These are phyloP conservation scores for Apiospora hydei DNA, from an alignment of 2,329 filamentous ascomycete genomes.

Conservation along the genomic window DNA sequence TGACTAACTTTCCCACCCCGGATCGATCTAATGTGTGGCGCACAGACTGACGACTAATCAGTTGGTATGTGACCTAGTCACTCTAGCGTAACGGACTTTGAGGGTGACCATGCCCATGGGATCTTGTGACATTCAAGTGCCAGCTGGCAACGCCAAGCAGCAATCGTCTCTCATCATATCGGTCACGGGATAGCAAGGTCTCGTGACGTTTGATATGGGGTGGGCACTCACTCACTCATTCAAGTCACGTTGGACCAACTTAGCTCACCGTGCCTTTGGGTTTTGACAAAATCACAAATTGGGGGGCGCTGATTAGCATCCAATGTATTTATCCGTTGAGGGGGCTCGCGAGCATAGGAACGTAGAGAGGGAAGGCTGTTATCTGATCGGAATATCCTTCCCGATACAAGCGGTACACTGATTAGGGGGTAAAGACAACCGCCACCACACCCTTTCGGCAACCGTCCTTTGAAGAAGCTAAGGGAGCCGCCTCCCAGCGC, in stretches of 20 bases:
- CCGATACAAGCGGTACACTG: background rate
- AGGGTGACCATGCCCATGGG: no score
- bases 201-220: background rate
- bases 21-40: background rate
- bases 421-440: background rate
- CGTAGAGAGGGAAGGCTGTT: no score
- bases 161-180: background rate
- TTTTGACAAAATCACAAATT: no score
- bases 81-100: background rate
- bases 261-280: background rate
- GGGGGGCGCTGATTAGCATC: no score
- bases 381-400: slow-evolving; percentile 10
- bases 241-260: background rate
- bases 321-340: no score
- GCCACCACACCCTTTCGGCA: slow-evolving; percentile 3
- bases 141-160: background rate
- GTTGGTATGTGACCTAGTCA: no score
- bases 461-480: background rate
- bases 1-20: background rate
- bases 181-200: slow-evolving; percentile 1
- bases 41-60: background rate
- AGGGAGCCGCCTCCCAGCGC: background rate
- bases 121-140: background rate
- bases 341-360: no score
- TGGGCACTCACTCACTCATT: background rate